Conservation (phyloP, 2,329 filamentous ascomycete species). For the Paecilomyces variotii region DNA sequence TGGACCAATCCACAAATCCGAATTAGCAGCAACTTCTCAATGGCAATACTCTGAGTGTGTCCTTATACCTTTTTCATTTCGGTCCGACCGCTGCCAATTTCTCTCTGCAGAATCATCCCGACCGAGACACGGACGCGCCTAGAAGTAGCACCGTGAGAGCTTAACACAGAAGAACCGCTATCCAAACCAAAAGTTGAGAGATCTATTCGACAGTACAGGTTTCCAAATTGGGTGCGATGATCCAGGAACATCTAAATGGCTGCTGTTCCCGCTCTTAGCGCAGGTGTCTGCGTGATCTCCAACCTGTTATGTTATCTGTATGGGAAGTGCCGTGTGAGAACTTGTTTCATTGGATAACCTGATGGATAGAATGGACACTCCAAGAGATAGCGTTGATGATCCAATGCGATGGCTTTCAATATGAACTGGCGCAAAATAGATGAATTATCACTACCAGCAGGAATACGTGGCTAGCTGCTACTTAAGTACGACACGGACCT, state of each 20-base stretch:
- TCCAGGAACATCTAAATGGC: conserved; percentile 8
- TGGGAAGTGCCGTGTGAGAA: background rate
- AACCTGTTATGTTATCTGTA: background rate
- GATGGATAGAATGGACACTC: background rate
- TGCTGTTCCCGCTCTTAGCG: conserved; percentile 1
- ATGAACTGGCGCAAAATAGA: background rate
- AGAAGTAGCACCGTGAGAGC: background rate
- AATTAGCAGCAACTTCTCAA: background rate
- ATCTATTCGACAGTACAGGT: background rate
- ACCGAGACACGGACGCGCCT: background rate
- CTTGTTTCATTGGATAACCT: background rate
- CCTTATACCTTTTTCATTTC: background rate
- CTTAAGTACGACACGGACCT: background rate
- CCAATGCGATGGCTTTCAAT: background rate
- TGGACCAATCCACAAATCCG: background rate
- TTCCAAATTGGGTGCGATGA: conserved; percentile 18
- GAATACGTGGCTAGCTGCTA: background rate
- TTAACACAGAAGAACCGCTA: background rate
- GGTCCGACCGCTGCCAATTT: background rate
- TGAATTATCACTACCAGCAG: background rate
- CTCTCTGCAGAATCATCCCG: background rate
- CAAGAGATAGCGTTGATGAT: background rate
- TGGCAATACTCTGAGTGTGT: background rate
- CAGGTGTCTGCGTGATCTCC: background rate
- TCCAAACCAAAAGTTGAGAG: background rate